Evolutionary conservation across 2,329 filamentous ascomycete genomes (phyloP), one percentile per base, ranked within the genome.

Genomic region (Sporothrix brunneoviolacea): DNA sequence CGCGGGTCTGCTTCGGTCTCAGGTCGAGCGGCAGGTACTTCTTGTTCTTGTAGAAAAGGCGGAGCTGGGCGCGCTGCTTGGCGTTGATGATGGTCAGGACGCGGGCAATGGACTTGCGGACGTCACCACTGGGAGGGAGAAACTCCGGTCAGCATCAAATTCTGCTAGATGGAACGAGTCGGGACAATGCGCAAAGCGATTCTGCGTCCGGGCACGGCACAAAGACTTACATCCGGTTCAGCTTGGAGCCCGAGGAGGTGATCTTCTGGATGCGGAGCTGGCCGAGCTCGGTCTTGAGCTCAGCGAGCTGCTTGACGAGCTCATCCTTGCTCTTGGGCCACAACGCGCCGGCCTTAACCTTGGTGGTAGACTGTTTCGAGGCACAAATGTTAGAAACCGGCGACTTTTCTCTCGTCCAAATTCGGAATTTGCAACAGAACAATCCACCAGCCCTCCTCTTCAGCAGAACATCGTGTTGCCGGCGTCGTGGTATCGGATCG

Each of bases 291-390:
- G 85, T 83, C 88, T 96, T 95, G 71, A 95, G 80, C 76, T 95
- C 90, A 66, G 83, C 84, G 69, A 96, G 84, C 76, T 95, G 90
- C 83, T 93, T 95, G 71, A 83, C 82, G 75, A 98, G 82, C 68
- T 98, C 94, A 70, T 95, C 89, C 86, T 97, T 97, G 86, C 82
- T 91, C 89, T 98, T 98, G 79, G 83, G 84, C 93, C 93, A 97
- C 75, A 98, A 89, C 78, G 88, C 82, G 77, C 82, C 83, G 74
- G 91, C 84, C 87, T 96, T 97, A 77, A 98, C 89, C 83, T 84
- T 84, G 65, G 69, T 66, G 65, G 72, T 70, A 70, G 75, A 77
- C 74, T 81, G 67, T 65, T 35, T 7, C 7, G 32, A 35, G 12
- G 12, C 24, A 15, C 2, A 7, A 7, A 33, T 30, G 52, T 54